These are phyloP conservation scores for Mycena rosella DNA, from an alignment of 768 basidiomycete species.

Conservation along the genomic window DNA sequence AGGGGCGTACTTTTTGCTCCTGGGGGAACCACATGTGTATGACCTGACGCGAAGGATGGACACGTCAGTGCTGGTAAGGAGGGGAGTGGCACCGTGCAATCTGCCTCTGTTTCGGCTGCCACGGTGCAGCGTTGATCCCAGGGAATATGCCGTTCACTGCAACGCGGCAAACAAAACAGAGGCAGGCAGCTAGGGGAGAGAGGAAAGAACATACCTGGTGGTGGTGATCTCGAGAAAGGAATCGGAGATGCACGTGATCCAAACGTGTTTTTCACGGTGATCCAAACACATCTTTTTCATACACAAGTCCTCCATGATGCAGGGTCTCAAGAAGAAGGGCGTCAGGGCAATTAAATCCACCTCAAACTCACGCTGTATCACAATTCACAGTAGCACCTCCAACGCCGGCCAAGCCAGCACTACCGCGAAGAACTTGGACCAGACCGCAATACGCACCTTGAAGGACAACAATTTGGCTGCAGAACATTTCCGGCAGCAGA, in stretches of 20 bases:
- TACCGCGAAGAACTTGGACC: not conserved
- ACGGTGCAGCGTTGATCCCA: not conserved
- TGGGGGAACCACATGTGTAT: constrained; percentile 2
- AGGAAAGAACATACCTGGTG: not conserved
- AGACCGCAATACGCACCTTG: not conserved
- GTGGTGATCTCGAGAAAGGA: not conserved
- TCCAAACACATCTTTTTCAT: too few relatives aligned
- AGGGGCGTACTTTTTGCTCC: not conserved
- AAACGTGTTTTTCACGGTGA: not conserved
- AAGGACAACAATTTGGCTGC: not conserved
- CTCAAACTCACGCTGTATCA: not conserved
- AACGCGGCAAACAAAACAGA: not conserved
- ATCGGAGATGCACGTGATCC: not conserved
- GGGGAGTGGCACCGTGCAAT: not conserved
- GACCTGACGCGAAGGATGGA: not conserved
- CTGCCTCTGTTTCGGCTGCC: not conserved
- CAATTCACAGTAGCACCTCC: too few relatives aligned
- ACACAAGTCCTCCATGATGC: too few relatives aligned
- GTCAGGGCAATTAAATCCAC: not conserved
- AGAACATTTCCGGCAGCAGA: not conserved
- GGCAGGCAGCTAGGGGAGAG: not conserved
- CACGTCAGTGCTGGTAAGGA: not conserved
- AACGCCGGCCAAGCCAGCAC: not conserved
- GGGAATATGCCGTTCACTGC: constrained; percentile 4
- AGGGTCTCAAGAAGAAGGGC: not conserved